phyloP scores from a whole-genome alignment of 1,284 basidiomycete genomes.

The Lignosus rhinocerotis region DNA sequence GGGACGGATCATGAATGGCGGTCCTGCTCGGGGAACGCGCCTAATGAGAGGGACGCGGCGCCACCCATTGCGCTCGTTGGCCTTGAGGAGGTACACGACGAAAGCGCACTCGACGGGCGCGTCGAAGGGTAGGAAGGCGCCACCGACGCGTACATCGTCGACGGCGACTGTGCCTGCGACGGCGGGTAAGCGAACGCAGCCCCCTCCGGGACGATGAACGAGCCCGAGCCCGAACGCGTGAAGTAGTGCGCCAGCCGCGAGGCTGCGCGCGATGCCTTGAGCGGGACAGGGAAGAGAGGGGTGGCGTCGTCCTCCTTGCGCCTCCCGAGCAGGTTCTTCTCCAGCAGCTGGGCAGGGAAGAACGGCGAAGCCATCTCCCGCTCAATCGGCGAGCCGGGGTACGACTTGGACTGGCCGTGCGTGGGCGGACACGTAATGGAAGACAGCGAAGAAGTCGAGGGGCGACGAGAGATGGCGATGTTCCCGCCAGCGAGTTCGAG shows the following conservation, averaged over 20 bases:
- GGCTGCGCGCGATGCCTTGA: conserved; percentile 25
- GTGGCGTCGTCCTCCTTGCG: conserved; percentile 27
- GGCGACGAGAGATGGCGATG: conserved; percentile 30
- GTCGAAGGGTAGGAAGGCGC: conserved; percentile 26
- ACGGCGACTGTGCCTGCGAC: conserved; percentile 11
- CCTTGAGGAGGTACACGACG: conserved; percentile 23
- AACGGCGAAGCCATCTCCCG: conserved; percentile 27
- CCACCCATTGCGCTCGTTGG: conserved; percentile 30
- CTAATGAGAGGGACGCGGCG: conserved; percentile 13
- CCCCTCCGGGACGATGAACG: conserved; percentile 17
- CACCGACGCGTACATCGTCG: conserved; percentile 16
- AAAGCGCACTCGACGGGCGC: conserved; percentile 29
- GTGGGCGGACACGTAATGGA: conserved; percentile 27
- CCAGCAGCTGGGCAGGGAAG: conserved; percentile 28
- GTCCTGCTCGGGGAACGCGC: conserved; percentile 18
- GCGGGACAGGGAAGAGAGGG: conserved; percentile 24
- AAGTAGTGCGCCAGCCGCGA: conserved; percentile 20
- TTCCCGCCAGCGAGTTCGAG: conserved; percentile 27
- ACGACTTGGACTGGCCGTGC: conserved; percentile 26
- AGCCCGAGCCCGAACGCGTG: conserved; percentile 20
- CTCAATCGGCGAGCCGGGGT: conserved; percentile 33
- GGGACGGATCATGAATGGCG: conserved; percentile 21
- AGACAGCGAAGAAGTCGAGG: conserved; percentile 33
- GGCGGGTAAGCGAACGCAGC: conserved; percentile 11
- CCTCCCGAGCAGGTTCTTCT: conserved; percentile 28